Evolutionary conservation across 805 yeast genomes (phyloP).

Genomic region (Grigorovia transvaalensis): DNA sequence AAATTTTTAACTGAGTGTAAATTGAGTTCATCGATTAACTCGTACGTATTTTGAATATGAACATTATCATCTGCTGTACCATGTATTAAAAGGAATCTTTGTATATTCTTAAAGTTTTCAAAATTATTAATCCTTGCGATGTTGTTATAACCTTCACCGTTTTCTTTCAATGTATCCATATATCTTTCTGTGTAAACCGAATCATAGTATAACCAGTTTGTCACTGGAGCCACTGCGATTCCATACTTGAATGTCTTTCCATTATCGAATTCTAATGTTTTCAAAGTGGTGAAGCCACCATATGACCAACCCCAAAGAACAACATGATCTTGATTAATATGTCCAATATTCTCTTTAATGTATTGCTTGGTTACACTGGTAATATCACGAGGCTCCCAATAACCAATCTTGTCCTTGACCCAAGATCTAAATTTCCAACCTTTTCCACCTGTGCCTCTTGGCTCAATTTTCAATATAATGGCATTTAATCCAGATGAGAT

Average conservation of each 20-base stretch:
- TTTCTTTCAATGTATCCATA: conserved; percentile 46
- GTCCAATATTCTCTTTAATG: conserved; percentile 31
- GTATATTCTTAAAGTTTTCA: conserved; percentile 36
- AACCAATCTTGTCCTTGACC: conserved; percentile 51
- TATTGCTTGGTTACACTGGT: conserved; percentile 41
- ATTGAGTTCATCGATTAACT: conserved; percentile 52
- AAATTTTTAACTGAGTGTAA: conserved; percentile 49
- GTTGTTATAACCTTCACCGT: conserved; percentile 38
- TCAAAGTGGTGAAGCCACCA: conserved; percentile 70
- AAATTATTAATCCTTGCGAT: conserved; percentile 36
- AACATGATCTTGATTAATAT: conserved; percentile 43
- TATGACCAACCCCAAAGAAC: conserved; percentile 88
- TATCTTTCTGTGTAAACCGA: conserved; percentile 74
- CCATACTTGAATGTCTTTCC: conserved; percentile 62
- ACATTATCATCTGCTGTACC: conserved; percentile 84
- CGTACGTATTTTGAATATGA: conserved; percentile 60
- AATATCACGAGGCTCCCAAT: conserved; percentile 70
- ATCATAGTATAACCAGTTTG: conserved; percentile 67
- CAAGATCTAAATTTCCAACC: conserved; percentile 57
- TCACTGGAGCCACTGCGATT: conserved; percentile 78
- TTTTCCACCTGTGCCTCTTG: conserved; percentile 74
- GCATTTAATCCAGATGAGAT: conserved; percentile 48
- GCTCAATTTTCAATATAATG: conserved; percentile 59
- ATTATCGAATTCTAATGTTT: conserved; percentile 58
- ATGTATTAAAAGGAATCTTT: conserved; percentile 59